Evolutionary conservation across 2,329 filamentous ascomycete species (phyloP).

Genomic region (Biscogniauxia mediterranea): DNA sequence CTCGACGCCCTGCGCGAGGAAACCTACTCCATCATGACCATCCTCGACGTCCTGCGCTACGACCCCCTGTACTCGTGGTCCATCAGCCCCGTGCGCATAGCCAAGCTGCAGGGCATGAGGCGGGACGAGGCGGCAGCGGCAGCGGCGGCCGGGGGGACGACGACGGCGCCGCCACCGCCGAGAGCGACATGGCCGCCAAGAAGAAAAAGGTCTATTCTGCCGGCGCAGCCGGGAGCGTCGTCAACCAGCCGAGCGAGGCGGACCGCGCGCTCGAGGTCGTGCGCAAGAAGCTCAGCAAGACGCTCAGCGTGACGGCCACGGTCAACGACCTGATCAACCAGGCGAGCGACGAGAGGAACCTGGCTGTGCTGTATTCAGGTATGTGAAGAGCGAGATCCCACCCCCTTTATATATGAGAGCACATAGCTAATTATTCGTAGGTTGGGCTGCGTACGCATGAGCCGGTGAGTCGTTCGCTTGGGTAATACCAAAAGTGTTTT

Average conservation of each 20-base stretch:
- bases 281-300: constrained; percentile 92
- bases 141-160: neutral
- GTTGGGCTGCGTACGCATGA: constrained; percentile 44
- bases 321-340: constrained; percentile 97
- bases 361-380: constrained; percentile 87
- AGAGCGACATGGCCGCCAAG: constrained; percentile 40
- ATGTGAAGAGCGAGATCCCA: constrained; percentile 36
- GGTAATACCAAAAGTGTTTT: neutral
- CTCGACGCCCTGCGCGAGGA: constrained; percentile 93
- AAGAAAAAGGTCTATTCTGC: constrained; percentile 35
- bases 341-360: constrained; percentile 86
- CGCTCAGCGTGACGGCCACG: constrained; percentile 87
- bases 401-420: neutral
- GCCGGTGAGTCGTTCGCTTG: too few species aligned
- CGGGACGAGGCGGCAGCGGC: constrained; percentile 39
- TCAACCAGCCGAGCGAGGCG: constrained; percentile 70
- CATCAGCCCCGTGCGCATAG: constrained; percentile 67
- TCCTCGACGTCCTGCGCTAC: constrained; percentile 95
- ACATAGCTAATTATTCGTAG: constrained; percentile 27
- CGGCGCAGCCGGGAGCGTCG: constrained; percentile 26
- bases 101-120: constrained; percentile 63
- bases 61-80: constrained; percentile 97
- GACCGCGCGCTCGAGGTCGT: constrained; percentile 90
- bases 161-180: constrained; percentile 31
- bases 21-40: constrained; percentile 96